Evolutionary conservation across 345 rosid genomes (phyloP), one percentile per base, ranked within the genome.

Genomic region (Populus tremula): DNA sequence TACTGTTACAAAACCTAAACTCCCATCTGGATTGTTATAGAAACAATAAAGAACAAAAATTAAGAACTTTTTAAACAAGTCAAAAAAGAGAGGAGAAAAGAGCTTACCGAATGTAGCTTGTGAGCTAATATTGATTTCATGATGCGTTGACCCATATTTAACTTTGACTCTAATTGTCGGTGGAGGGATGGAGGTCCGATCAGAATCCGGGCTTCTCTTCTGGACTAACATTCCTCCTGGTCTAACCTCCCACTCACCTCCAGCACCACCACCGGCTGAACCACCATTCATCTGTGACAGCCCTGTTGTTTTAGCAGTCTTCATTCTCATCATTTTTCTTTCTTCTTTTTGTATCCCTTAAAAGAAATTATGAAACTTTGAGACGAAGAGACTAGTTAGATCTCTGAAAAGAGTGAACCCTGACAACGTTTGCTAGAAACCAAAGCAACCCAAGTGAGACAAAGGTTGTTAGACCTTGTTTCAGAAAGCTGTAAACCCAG

Each of bases 201-300:
- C 96, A 72, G 91, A 88, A 71, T 90, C 94, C 76, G 89, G 91
- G 80, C 76, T 87, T 8, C 99, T 88, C 83, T 92, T 96, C 88
- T 96, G 99, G 13, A 96, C 99, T 77, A 96, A 77, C 99, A 96
- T 96, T 45, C 99, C 99, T 8, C 99, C 98, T 20, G 99, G 99
- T 78, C 99, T 86, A 75, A 94, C 82, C 87, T 96, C 99, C 98
- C 93, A 96, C 27, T 91, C 95, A 25, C 88, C 87, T 43, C 84
- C 89, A 43, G 90, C 90, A 80, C 81, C 89, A 29, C 81, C 82
- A 56, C 39, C 53, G 33, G 73, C 82, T 66, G 91, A 79, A 77
- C 86, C 83, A 61, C 87, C 90, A 43, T 89, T 88, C 75, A 77
- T 29, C 72, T 86, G 76, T 53, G 91, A 79, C 72, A 83, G 79